Base-by-base conservation (phyloP, 2,329 filamentous ascomycete species). In the Rhynchosporium secalis region DNA sequence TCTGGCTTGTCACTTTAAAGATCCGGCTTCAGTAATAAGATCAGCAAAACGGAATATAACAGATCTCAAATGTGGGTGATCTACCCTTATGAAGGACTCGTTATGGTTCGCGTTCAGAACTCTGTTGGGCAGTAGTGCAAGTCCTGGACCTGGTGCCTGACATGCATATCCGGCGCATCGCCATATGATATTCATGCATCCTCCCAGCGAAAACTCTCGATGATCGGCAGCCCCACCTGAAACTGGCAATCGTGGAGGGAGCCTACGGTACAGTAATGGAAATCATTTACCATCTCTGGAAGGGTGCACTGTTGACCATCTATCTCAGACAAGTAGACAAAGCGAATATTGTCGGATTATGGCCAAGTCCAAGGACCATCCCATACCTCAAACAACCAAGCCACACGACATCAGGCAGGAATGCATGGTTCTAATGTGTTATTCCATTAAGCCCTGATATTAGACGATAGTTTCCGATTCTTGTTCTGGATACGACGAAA, bases 391-490 rank as follows among this genome's bases (percentile, higher is more conserved):
- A 54, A 33, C 15, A 15, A 54, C 51, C 26, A 20, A 41, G 33
- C 20, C 20, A 20, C 51, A 54, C 3, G 51, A 29, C 4, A 20
- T 54, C 10, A 20, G 36, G 51, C 51, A 54, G 38, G 51, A 41
- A 41, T 54, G 3, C 33, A 54, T 29, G 20, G 36, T 5, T 28
- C 4, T 36, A 38, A 29, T 54, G 36, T 20, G 36, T 33, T 4
- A 33, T n/a, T 20, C 40, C 33, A 28, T 40, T 54, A 36, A 33
- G 28, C 26, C n/a, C 8, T 20, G 6, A 54, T 28, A 36, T 41
- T 40, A 54, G 51, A 54, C 51, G 51, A 54, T 40, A 36, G 51
- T 54, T 26, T 54, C 36, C 40, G 13, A 41, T 33, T 38, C 15
- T 40, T 2, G 51, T 40, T 8, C 12, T 33, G 51, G 26, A 10